Percentiles rank a stretch among this genome's conserved stretches.
These are phyloP conservation scores for Mucor plumbeus DNA, from an alignment of 371 early-diverging fungal species.

Conservation along the genomic window DNA sequence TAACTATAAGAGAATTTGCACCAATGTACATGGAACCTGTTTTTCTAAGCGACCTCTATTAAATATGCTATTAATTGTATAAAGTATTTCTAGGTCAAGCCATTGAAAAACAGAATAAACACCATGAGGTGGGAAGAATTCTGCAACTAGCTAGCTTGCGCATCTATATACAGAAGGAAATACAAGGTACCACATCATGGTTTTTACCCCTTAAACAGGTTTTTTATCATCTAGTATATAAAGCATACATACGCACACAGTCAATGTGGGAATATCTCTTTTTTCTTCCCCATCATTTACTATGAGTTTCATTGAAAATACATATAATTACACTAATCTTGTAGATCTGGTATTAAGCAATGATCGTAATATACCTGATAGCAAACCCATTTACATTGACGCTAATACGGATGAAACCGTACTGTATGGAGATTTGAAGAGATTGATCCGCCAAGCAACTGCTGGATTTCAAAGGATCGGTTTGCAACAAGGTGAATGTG, in stretches of 20 bases:
- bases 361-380: background rate
- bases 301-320: constrained; percentile 5
- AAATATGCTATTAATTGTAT: too few species aligned
- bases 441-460: constrained; percentile 5
- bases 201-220: constrained; percentile 3
- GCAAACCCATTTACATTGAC: constrained; percentile 16
- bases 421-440: constrained; percentile 10
- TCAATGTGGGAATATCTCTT: background rate
- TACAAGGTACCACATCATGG: background rate
- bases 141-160: background rate
- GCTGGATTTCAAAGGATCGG: constrained; percentile 8
- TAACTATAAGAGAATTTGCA: too few species aligned
- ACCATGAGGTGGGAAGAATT: background rate
- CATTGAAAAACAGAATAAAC: too few species aligned
- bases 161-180: background rate
- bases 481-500: constrained; percentile 9
- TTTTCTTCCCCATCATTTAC: background rate
- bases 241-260: background rate
- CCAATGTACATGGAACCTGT: too few species aligned
- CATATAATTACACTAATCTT: constrained; percentile 14
- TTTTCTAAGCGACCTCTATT: too few species aligned
- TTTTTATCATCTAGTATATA: background rate
- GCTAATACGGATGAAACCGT: constrained; percentile 14
- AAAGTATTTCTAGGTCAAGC: too few species aligned
- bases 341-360: constrained; percentile 21